Evolutionary conservation across 2,329 filamentous ascomycete genomes (phyloP).

Genomic region (Penicillium sp.): DNA sequence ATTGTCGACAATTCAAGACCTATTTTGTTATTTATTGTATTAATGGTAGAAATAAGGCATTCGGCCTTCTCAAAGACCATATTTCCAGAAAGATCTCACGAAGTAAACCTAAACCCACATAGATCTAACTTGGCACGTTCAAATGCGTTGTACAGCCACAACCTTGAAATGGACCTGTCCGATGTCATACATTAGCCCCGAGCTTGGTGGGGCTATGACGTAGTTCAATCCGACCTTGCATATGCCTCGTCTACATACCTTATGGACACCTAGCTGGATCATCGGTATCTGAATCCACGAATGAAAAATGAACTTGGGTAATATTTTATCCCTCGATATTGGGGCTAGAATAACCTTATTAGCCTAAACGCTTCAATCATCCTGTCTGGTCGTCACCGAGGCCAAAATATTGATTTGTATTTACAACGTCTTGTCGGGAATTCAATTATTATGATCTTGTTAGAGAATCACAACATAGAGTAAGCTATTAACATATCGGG

Average conservation of each 20-base stretch:
- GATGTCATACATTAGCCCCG: background rate
- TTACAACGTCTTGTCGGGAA: background rate
- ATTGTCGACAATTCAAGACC: background rate
- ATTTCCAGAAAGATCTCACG: too few species aligned
- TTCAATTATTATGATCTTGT: too few species aligned
- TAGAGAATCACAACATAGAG: too few species aligned
- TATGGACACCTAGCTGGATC: background rate
- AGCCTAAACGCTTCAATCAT: too few species aligned
- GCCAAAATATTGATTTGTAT: background rate
- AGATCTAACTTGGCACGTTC: too few species aligned
- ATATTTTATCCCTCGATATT: background rate
- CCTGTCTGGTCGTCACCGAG: background rate
- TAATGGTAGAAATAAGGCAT: background rate
- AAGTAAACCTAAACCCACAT: background rate
- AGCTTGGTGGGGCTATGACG: background rate
- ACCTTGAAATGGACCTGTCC: too few species aligned
- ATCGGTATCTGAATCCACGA: background rate
- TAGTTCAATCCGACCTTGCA: background rate
- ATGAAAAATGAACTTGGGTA: background rate
- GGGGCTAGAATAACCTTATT: too few species aligned
- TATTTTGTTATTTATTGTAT: background rate
- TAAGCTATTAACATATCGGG: too few species aligned
- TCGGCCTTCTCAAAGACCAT: background rate
- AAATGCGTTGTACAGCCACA: background rate
- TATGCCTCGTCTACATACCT: background rate